Evolutionary conservation across 2,329 filamentous ascomycete species (phyloP).

Genomic region (Fusarium proliferatum): DNA sequence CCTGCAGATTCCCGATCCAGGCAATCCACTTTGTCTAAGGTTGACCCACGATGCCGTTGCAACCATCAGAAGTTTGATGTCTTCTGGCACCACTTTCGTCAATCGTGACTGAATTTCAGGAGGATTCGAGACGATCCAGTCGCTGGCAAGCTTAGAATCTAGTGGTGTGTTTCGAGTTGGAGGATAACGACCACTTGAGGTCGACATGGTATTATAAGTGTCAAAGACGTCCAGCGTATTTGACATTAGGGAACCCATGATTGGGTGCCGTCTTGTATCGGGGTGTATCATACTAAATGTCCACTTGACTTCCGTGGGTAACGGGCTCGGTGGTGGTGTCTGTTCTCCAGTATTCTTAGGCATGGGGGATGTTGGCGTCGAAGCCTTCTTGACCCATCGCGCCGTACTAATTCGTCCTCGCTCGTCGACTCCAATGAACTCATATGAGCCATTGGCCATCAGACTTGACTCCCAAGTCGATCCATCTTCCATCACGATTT

Average conservation of each 20-base stretch:
- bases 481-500: slow-evolving; percentile 75
- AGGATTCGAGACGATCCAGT: slow-evolving; percentile 36
- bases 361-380: slow-evolving; percentile 34
- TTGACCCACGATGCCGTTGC: slow-evolving; percentile 54
- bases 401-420: slow-evolving; percentile 69
- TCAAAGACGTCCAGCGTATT: slow-evolving; percentile 76
- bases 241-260: slow-evolving; percentile 75
- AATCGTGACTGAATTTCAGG: slow-evolving; percentile 45
- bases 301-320: slow-evolving; percentile 65
- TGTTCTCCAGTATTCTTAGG: slow-evolving; percentile 33
- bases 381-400: slow-evolving; percentile 72
- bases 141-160: slow-evolving; percentile 35
- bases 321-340: slow-evolving; percentile 39
- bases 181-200: slow-evolving; percentile 60
- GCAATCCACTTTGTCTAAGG: slow-evolving; percentile 52
- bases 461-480: slow-evolving; percentile 66
- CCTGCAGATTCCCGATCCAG: slow-evolving; percentile 47
- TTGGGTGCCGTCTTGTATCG: slow-evolving; percentile 75
- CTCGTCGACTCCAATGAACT: slow-evolving; percentile 71
- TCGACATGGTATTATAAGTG: slow-evolving; percentile 69
- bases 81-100: slow-evolving; percentile 47
- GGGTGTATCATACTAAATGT: slow-evolving; percentile 83
- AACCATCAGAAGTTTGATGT: slow-evolving; percentile 52
- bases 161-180: slow-evolving; percentile 53
- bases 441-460: slow-evolving; percentile 68